phyloP scores from a whole-genome alignment of 1,284 basidiomycete genomes.

The Puccinia polysora region DNA sequence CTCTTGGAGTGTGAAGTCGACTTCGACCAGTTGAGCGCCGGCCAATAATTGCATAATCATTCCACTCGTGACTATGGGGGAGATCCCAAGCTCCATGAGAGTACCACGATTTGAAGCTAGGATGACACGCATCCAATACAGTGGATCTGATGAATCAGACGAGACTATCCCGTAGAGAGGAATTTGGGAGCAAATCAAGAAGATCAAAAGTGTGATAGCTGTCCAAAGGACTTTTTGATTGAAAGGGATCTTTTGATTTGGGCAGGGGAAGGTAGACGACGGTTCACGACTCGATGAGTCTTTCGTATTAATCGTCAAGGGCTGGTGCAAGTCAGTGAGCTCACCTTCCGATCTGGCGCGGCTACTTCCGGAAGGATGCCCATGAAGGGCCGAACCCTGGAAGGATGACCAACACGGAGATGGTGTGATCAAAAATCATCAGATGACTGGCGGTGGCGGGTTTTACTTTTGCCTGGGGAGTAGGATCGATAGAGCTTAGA shows the following conservation, averaged over 20 bases:
- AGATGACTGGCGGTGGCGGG: too few relatives aligned
- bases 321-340: conserved; percentile 18
- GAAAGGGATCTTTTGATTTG: conserved; percentile 81
- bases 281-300: background rate
- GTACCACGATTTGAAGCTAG: conserved; percentile 96
- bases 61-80: conserved; percentile 91
- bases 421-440: background rate
- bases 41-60: conserved; percentile 99
- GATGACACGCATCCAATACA: conserved; percentile 99
- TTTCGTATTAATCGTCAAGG: background rate
- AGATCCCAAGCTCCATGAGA: conserved; percentile 98
- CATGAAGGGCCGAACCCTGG: conserved; percentile 79
- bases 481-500: background rate
- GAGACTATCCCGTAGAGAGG: conserved; percentile 97
- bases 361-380: conserved; percentile 84
- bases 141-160: conserved; percentile 91
- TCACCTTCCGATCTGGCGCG: conserved; percentile 87
- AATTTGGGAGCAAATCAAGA: conserved; percentile 94
- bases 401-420: background rate
- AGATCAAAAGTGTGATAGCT: conserved; percentile 91
- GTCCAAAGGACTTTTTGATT: conserved; percentile 97
- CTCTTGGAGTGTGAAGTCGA: conserved; percentile 95
- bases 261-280: conserved; percentile 5
- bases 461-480: too few relatives aligned
- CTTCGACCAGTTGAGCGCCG: conserved; percentile 93